Percentiles rank a stretch among this genome's conserved stretches.
These are phyloP conservation scores for Periconia sp. DNA, from an alignment of 2,329 filamentous ascomycete genomes.

Conservation along the genomic window DNA sequence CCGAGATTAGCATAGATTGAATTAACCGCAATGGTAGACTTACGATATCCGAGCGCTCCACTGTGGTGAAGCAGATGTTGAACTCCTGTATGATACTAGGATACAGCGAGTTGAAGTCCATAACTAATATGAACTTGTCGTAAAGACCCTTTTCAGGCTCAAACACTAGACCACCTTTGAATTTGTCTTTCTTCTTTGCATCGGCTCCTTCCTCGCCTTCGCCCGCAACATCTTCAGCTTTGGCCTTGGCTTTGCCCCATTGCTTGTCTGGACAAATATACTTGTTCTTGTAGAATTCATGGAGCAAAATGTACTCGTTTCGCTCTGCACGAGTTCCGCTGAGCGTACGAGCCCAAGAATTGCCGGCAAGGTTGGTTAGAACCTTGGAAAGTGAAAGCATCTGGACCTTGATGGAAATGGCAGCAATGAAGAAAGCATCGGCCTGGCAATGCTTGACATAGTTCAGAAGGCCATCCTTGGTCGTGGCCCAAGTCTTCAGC, in stretches of 20 bases:
- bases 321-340: constrained; percentile 95
- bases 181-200: constrained; percentile 98
- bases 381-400: constrained; percentile 93
- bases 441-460: constrained; percentile 93
- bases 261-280: constrained; percentile 98
- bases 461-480: constrained; percentile 84
- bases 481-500: constrained; percentile 81
- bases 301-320: constrained; percentile 98
- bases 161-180: constrained; percentile 96
- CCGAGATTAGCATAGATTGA: not conserved
- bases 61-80: constrained; percentile 99
- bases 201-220: constrained; percentile 69
- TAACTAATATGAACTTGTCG: constrained; percentile 96
- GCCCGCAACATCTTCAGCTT: constrained; percentile 70
- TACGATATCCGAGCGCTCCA: constrained; percentile 75
- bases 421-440: constrained; percentile 94
- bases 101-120: constrained; percentile 99
- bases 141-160: constrained; percentile 97
- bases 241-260: constrained; percentile 73
- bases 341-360: constrained; percentile 95
- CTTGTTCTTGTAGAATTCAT: constrained; percentile 95
- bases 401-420: constrained; percentile 84
- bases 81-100: constrained; percentile 99
- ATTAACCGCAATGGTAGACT: constrained; percentile 34
- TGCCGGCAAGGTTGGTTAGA: constrained; percentile 92